Percentiles rank a stretch among this genome's conserved stretches.
Evolutionary conservation across 768 basidiomycete species (phyloP).

Genomic region (Boletus reticulatus): DNA sequence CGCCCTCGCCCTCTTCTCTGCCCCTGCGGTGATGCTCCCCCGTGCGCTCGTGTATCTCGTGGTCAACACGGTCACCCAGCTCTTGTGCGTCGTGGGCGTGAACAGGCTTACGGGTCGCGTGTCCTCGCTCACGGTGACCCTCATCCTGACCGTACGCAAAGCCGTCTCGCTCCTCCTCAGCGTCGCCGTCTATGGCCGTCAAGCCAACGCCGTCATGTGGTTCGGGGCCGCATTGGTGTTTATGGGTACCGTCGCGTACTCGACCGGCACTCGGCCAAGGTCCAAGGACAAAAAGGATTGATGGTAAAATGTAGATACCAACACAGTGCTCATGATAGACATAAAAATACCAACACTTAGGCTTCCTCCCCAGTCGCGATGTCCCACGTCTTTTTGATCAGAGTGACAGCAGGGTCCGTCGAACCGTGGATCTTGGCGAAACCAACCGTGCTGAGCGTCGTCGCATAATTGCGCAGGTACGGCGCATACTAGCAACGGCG

Average conservation of each 20-base stretch:
- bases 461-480: constrained; percentile 71
- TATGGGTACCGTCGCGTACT: constrained; percentile 69
- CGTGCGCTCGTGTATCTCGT: constrained; percentile 58
- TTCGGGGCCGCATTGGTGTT: constrained; percentile 66
- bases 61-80: constrained; percentile 79
- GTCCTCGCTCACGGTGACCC: constrained; percentile 71
- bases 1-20: constrained; percentile 6
- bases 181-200: constrained; percentile 48
- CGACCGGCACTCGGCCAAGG: constrained; percentile 26
- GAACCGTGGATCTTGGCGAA: constrained; percentile 61
- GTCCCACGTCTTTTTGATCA: constrained; percentile 70
- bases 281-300: constrained; percentile 27
- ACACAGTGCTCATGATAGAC: constrained; percentile 10
- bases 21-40: too few species aligned
- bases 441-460: constrained; percentile 67
- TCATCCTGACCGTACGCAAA: constrained; percentile 79
- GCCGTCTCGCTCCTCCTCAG: constrained; percentile 76
- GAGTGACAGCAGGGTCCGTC: constrained; percentile 51
- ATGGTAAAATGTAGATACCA: constrained; percentile 7
- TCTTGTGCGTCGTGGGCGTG: constrained; percentile 84
- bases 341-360: constrained; percentile 23
- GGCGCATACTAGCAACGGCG: constrained; percentile 61
- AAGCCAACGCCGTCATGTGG: constrained; percentile 54
- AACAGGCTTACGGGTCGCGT: constrained; percentile 80
- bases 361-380: constrained; percentile 61